Percentiles rank a stretch among this genome's conserved stretches.
These are phyloP conservation scores for Magnaporthiopsis incrustans DNA, from an alignment of 2,329 filamentous ascomycete genomes.

Conservation along the genomic window DNA sequence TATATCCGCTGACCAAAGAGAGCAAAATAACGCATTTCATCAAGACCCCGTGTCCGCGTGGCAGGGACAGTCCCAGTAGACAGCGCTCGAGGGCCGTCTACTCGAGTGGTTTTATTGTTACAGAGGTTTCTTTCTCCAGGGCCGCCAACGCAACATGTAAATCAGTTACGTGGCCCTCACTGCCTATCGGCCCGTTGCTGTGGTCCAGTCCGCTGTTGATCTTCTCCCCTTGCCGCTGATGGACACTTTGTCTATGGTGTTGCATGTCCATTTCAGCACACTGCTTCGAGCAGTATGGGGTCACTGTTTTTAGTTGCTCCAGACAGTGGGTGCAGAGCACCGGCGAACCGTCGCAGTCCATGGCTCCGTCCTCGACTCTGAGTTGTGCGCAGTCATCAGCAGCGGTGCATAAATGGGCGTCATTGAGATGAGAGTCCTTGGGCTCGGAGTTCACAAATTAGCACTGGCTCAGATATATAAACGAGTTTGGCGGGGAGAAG, in stretches of 20 bases:
- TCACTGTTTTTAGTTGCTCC: constrained; percentile 17
- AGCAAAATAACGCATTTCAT: neutral
- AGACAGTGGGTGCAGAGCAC: constrained; percentile 26
- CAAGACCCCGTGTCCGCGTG: too few relatives aligned
- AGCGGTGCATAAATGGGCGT: constrained; percentile 18
- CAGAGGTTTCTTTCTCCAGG: neutral
- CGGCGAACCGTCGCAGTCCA: constrained; percentile 12
- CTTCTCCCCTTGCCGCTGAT: constrained; percentile 15
- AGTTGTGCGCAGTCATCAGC: constrained; percentile 17
- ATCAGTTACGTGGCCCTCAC: neutral
- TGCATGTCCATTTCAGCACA: constrained; percentile 24
- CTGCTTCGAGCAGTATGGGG: constrained; percentile 23
- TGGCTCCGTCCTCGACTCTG: constrained; percentile 14
- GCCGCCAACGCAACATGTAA: neutral
- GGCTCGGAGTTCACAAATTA: neutral
- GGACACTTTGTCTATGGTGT: constrained; percentile 23
- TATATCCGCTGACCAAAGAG: neutral
- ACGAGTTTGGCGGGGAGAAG: neutral
- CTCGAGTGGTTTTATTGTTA: constrained; percentile 2
- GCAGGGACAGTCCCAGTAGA: neutral
- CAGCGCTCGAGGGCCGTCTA: neutral
- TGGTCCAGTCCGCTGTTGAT: neutral
- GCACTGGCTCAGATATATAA: neutral
- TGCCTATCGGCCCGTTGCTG: neutral
- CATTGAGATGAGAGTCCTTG: constrained; percentile 16